Percentiles rank a stretch among this genome's conserved stretches.
phyloP scores from a whole-genome alignment of 352 stramenopile genomes.

The Globisporangium cylindrosporum region DNA sequence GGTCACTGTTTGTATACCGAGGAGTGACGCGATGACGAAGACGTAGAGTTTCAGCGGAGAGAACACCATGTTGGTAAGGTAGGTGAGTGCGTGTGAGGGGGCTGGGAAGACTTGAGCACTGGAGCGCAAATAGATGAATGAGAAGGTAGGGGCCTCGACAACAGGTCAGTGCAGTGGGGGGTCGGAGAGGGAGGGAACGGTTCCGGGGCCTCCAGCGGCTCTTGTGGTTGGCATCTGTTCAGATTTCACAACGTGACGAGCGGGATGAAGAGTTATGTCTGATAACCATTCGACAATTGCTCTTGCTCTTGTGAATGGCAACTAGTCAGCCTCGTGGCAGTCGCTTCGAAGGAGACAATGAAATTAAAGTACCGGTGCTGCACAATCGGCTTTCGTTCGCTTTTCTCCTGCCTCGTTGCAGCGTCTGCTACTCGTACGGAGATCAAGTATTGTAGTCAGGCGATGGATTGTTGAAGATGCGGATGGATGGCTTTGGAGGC shows the following conservation, averaged over 20 bases:
- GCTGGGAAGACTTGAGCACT: neutral
- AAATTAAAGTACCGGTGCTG: neutral
- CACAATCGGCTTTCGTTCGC: neutral
- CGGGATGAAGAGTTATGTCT: neutral
- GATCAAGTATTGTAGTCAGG: neutral
- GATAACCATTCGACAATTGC: constrained; percentile 1
- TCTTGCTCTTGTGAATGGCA: neutral
- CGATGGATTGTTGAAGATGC: neutral
- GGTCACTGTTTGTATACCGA: neutral
- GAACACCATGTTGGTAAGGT: neutral
- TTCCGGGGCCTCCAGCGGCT: neutral
- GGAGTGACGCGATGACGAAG: neutral
- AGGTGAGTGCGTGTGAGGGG: neutral
- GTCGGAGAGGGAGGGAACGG: neutral
- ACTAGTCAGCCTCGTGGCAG: neutral
- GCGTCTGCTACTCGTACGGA: neutral
- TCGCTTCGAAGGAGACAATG: neutral
- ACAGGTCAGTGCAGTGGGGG: neutral
- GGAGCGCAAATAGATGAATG: constrained; percentile 1
- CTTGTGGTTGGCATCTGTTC: neutral
- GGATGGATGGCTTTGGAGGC: neutral
- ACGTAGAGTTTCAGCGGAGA: neutral
- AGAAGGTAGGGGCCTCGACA: neutral
- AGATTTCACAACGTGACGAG: neutral
- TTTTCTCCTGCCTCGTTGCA: neutral